Evolutionary conservation across 352 stramenopile species (phyloP).

Genomic region (Globisporangium spiculum): DNA sequence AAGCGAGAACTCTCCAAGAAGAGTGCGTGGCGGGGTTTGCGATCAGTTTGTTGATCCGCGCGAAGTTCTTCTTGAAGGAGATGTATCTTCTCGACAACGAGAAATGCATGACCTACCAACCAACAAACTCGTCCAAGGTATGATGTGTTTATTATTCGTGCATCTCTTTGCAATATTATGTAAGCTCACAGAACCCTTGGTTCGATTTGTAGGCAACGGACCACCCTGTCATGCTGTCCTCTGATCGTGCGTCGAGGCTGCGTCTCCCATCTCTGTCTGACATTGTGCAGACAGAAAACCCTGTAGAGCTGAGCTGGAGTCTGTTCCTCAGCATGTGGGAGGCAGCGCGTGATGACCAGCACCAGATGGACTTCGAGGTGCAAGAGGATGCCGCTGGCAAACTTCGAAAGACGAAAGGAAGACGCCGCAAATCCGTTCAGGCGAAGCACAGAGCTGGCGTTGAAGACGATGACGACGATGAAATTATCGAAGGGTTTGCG

Average conservation of each 20-base stretch:
- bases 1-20: conserved; percentile 17
- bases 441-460: conserved; percentile 20
- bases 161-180: not conserved
- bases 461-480: conserved; percentile 22
- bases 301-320: conserved; percentile 52
- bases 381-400: conserved; percentile 21
- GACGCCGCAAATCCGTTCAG: conserved; percentile 31
- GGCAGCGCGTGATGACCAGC: conserved; percentile 60
- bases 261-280: conserved; percentile 20
- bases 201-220: conserved; percentile 24
- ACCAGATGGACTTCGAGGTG: conserved; percentile 64
- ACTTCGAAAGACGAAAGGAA: conserved; percentile 22
- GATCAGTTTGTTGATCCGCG: conserved; percentile 59
- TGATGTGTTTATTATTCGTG: conserved; percentile 17
- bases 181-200: not conserved
- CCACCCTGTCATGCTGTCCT: conserved; percentile 21
- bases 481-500: conserved; percentile 17
- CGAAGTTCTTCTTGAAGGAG: conserved; percentile 76
- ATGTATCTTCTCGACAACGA: conserved; percentile 72
- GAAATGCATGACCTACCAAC: conserved; percentile 79
- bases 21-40: conserved; percentile 44
- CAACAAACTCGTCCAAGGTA: conserved; percentile 44
- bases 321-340: conserved; percentile 54
- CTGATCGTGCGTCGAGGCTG: conserved; percentile 21
- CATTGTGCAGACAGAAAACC: conserved; percentile 28